Conservation (phyloP, 768 basidiomycete species). For the Termitomyces sp. region DNA sequence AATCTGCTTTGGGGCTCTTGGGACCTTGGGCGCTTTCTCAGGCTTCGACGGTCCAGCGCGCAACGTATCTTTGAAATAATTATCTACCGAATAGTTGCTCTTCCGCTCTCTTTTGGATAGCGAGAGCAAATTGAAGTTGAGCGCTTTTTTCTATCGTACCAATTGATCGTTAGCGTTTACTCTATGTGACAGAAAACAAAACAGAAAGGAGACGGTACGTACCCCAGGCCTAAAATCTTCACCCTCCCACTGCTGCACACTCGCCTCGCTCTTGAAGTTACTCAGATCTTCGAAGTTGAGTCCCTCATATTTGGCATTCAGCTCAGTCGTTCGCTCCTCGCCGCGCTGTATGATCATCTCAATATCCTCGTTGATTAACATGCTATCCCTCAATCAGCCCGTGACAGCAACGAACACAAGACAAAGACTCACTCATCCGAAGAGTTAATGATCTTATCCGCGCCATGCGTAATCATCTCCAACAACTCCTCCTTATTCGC, state of each 20-base stretch:
- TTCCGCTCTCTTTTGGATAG: constrained; percentile 93
- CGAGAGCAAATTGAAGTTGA: constrained; percentile 78
- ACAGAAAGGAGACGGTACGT: constrained; percentile 19
- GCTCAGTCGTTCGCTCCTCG: constrained; percentile 83
- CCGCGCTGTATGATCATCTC: constrained; percentile 91
- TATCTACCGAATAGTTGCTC: constrained; percentile 91
- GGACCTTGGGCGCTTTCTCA: constrained; percentile 80
- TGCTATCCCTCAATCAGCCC: constrained; percentile 33
- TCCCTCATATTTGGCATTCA: constrained; percentile 90
- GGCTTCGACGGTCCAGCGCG: constrained; percentile 73
- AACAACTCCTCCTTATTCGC: constrained; percentile 94
- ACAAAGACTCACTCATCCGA: constrained; percentile 54
- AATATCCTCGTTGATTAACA: constrained; percentile 84
- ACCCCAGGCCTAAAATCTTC: constrained; percentile 86
- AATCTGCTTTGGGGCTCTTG: constrained; percentile 86
- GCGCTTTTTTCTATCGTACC: constrained; percentile 50
- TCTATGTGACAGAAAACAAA: neutral
- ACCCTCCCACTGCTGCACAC: constrained; percentile 93
- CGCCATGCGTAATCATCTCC: constrained; percentile 98
- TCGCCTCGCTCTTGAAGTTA: constrained; percentile 94
- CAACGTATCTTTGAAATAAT: constrained; percentile 92
- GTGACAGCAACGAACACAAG: neutral
- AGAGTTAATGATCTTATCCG: constrained; percentile 92
- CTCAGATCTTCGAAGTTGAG: constrained; percentile 93
- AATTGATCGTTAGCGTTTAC: constrained; percentile 1